Conservation (phyloP, 2,329 filamentous ascomycete species). For the Pseudopithomyces maydicus region DNA sequence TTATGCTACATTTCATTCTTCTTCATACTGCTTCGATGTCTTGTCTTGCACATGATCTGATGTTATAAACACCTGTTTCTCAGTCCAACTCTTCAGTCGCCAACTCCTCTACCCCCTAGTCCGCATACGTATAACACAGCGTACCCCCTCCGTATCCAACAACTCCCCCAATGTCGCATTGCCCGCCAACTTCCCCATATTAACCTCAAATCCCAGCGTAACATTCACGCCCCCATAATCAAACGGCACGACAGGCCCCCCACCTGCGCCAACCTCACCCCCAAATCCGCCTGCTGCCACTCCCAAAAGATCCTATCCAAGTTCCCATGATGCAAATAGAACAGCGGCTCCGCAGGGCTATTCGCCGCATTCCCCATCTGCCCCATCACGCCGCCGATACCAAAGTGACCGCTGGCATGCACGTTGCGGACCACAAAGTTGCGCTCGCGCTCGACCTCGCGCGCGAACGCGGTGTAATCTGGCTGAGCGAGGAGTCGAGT, state of each 20-base stretch:
- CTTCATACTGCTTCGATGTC: too few species aligned
- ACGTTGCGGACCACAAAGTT: conserved; percentile 36
- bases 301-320: conserved; percentile 43
- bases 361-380: conserved; percentile 39
- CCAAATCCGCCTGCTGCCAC: conserved; percentile 35
- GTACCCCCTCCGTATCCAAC: conserved; percentile 29
- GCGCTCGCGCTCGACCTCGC: conserved; percentile 29
- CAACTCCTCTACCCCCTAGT: not conserved
- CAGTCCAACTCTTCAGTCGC: too few species aligned
- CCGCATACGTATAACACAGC: conserved; percentile 30
- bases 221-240: conserved; percentile 32
- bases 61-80: too few species aligned
- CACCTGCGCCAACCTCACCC: conserved; percentile 38
- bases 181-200: conserved; percentile 34
- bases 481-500: conserved; percentile 26
- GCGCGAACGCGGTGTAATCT: conserved; percentile 35
- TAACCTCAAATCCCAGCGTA: conserved; percentile 40
- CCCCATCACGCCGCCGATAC: conserved; percentile 40
- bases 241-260: conserved; percentile 39
- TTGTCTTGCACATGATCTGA: too few species aligned
- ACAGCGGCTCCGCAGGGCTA: conserved; percentile 44
- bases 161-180: conserved; percentile 34
- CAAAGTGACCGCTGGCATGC: conserved; percentile 45
- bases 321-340: conserved; percentile 47
- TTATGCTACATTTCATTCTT: too few species aligned